These are phyloP conservation scores for Fusarium papillatum DNA, from an alignment of 2,329 filamentous ascomycete genomes.

Conservation along the genomic window DNA sequence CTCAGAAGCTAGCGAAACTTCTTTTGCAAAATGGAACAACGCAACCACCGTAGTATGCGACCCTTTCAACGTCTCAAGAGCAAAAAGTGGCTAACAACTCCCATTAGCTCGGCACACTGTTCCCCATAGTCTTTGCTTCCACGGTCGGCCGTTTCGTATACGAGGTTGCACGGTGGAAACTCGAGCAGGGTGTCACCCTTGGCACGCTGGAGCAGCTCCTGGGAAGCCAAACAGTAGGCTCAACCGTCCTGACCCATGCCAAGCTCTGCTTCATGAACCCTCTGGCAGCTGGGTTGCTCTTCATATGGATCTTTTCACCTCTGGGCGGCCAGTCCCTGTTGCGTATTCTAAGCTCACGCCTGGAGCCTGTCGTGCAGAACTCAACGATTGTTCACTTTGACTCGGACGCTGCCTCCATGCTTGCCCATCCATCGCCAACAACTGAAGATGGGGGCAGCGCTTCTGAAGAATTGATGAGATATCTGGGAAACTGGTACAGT, in stretches of 20 bases:
- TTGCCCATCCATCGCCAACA: not conserved
- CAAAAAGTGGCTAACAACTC: not conserved
- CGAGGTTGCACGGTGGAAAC: not conserved
- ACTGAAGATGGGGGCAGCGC: not conserved
- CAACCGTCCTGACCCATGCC: not conserved
- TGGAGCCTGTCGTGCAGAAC: not conserved
- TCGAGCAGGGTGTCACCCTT: not conserved
- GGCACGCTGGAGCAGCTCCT: not conserved
- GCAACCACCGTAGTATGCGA: not conserved
- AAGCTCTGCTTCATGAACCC: not conserved
- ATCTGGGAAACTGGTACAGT: not conserved
- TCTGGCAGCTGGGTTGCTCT: not conserved
- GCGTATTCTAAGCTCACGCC: not conserved
- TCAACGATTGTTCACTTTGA: not conserved
- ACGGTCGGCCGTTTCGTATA: not conserved
- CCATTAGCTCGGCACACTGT: not conserved
- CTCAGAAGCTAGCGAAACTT: not conserved
- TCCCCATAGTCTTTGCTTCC: not conserved
- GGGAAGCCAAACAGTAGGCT: not conserved
- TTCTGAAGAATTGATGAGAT: not conserved
- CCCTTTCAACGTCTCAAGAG: not conserved
- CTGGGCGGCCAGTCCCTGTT: not conserved
- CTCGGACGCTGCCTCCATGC: not conserved
- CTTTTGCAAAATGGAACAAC: not conserved
- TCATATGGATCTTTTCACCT: not conserved